Base-by-base conservation (phyloP, 257 asterid genomes). In the Solanum neorickii region DNA sequence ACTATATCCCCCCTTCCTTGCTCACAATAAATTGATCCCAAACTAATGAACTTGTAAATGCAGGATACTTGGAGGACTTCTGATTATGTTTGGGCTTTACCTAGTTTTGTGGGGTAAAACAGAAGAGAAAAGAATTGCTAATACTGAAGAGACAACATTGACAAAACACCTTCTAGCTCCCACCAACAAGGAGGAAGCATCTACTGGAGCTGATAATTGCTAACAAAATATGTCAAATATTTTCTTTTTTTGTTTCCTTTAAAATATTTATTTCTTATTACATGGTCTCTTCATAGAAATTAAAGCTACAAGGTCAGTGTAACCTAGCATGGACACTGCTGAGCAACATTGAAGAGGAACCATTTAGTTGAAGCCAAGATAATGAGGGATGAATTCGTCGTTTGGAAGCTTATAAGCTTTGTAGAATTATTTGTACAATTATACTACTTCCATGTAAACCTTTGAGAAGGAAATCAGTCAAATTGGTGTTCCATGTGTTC, bases 61-160 rank as follows among this genome's bases (percentile, higher is more conserved):
- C 98, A 96, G 98, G 86, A 86, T 94, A 77, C 89, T 96, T 18
- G 98, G 99, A 86, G 96, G 98, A 66, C 92, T 91, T 86, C 93
- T 96, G 21, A 92, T 96, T 56, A 92, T 92, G 91, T 88, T 89
- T 49, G 98, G 98, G 23, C 95, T 96, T 56, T 94, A 96, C 89
- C 90, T 92, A 87, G 98, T 96, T 46, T 88, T 96, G 88, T 94
- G 98, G 98, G 98, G 98, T 68, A 96, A 96, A 93, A 88, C 92
- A 13, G 91, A 93, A 87, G 98, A 93, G 91, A 91, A 90, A 27
- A 92, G 89, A 74, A 86, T 89, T 42, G 93, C 89, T 37, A 82
- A 90, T 37, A 85, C 83, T 9, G 93, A 94, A 75, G 93, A 91
- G 74, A 88, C 91, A 14, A 82, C 70, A 82, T 90, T 94, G 91